Evolutionary conservation across 2,329 filamentous ascomycete species (phyloP), one percentile per base, ranked within the genome.

Genomic region (Cladosporium sp.): DNA sequence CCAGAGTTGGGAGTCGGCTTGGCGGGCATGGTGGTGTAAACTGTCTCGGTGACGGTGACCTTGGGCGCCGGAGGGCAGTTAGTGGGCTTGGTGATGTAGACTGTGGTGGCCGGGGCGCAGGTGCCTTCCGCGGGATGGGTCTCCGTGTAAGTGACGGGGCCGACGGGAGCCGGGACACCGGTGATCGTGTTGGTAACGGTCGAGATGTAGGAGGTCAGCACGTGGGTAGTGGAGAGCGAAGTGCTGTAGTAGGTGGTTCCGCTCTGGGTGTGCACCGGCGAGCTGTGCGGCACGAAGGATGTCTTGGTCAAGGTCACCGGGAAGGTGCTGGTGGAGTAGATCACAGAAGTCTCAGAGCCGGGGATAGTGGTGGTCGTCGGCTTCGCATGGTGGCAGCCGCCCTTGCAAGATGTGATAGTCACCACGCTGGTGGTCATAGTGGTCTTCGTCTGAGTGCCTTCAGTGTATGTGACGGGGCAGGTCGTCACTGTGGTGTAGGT

Each of bases 191-290:
- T 33, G 4, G 32, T 35, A 8, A 43, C 43, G 5, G 50, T 53
- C n/a, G 50, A 42, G 43, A 41, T 41, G 43, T 42, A 53, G 7
- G 31, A 31, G 4, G 50, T 53, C 34, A 46, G 9, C n/a, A 46
- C 42, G 43, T 53, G 44, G 7, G 50, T 53, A 3, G 40, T 46
- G 11, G 50, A 53, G 7, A 53, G 31, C 43, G 43, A 53, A 16
- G 50, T 53, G 43, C 50, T 53, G 50, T 53, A 53, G 43, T 53
- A 53, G 14, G 50, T 53, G 6, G 43, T 53, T 14, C 43, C 50
- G 7, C 50, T 41, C 16, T 53, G 43, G 8, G 50, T 53, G 31
- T 35, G 34, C 7, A 53, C 50, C 7, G 50, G 50, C 35, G 50
- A 46, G 43, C 50, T 53, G 43, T 53, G 50, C 33, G 50, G 50